Conservation (phyloP, 2,329 filamentous ascomycete species). For the Endothia cerciana region DNA sequence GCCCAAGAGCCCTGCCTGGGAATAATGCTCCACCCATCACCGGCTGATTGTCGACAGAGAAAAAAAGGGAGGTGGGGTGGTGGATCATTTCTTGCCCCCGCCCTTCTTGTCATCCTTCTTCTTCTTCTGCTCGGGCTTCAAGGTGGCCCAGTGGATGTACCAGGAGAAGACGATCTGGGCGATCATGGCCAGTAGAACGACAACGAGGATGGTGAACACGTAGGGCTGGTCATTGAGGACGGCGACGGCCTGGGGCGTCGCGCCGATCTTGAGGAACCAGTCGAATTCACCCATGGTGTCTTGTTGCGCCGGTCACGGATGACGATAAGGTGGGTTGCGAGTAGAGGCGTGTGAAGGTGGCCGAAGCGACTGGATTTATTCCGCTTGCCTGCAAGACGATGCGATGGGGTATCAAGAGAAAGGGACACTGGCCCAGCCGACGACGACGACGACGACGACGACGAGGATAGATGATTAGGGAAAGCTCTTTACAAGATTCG, state of each 20-base stretch:
- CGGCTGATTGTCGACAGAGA: not conserved
- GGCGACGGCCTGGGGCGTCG: conserved; percentile 60
- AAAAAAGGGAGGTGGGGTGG: not conserved
- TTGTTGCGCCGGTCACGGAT: conserved; percentile 12
- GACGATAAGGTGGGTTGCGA: not conserved
- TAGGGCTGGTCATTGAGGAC: conserved; percentile 64
- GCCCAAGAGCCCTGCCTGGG: not conserved
- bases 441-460: conserved; percentile 1
- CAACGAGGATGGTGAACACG: conserved; percentile 60
- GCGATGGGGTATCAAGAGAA: conserved; percentile 21
- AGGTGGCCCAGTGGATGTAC: conserved; percentile 63
- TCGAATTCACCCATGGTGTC: conserved; percentile 56
- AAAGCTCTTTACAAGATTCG: not conserved
- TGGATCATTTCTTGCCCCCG: conserved; percentile 27
- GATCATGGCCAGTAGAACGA: conserved; percentile 55
- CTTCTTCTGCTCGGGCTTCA: conserved; percentile 63
- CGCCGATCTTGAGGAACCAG: conserved; percentile 60
- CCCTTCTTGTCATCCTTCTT: conserved; percentile 40
- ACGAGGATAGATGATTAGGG: not conserved
- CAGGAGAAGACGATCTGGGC: conserved; percentile 53
- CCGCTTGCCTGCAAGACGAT: conserved; percentile 28
- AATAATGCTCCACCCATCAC: not conserved
- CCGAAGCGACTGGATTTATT: conserved; percentile 18
- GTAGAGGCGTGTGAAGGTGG: not conserved
- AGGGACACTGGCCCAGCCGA: conserved; percentile 31